Evolutionary conservation across 768 basidiomycete species (phyloP), one percentile per base, ranked within the genome.

Genomic region (Chalciporus sphaerocephalus): DNA sequence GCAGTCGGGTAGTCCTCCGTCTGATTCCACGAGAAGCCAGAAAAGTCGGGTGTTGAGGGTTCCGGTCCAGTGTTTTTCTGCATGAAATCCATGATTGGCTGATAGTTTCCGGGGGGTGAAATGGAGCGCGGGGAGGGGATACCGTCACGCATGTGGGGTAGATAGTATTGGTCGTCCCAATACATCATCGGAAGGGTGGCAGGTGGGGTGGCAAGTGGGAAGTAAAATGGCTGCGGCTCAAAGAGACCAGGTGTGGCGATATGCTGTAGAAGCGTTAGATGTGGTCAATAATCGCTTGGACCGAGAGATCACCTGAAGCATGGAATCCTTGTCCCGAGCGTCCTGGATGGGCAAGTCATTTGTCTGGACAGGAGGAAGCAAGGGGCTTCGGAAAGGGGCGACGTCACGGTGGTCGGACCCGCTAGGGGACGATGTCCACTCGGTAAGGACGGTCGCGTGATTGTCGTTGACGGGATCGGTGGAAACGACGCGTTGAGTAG

Each of bases 371-470:
- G 66, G 63, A 3, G 68, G 68, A 6, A 69, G 32, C 41, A 68
- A 45, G 6, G 66, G 59, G 39, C 60, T 61, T 38, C 48, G 61
- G 47, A 65, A 65, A 2, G 58, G 60, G 0, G 50, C 51, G 6
- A 64, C 50, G 43, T 50, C 38, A 1, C 32, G 20, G 23, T 33
- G 16, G n/a, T 44, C 41, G 6, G 47, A 38, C 22, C 54, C 23
- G 7, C 28, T 47, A 21, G 32, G 17, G 4, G 15, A 12, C 18
- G 44, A 33, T 7, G 39, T 46, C 42, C 10, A 49, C 17, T 25
- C 24, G 17, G 23, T 34, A 18, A 35, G 15, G 37, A 22, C 34
- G 3, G 25, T 15, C 11, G 23, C 8, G 8, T 13, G 15, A 15
- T 36, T 22, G 11, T 46, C 39, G 10, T 4, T 11, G 24, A 25